phyloP scores from a whole-genome alignment of 1,284 basidiomycete species.

The Ustilago lituana region DNA sequence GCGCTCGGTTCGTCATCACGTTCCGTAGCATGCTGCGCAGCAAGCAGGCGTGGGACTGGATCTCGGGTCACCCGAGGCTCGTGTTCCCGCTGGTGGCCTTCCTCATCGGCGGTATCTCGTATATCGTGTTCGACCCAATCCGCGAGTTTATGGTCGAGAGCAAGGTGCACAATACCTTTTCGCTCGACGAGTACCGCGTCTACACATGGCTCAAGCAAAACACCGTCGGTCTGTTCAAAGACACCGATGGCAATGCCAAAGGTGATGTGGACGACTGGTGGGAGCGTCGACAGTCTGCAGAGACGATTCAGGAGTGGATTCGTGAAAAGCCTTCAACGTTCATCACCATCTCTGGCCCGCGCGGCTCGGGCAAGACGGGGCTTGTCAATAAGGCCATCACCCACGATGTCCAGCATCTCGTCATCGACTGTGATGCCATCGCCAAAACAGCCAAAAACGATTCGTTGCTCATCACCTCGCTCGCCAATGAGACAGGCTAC shows the following conservation, averaged over 20 bases:
- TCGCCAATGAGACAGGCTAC: constrained; percentile 81
- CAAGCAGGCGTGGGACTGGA: constrained; percentile 83
- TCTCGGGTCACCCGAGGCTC: constrained; percentile 84
- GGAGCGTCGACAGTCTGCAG: constrained; percentile 81
- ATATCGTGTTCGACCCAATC: constrained; percentile 89
- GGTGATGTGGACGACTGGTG: constrained; percentile 75
- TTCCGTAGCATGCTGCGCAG: constrained; percentile 81
- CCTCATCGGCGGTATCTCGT: constrained; percentile 85
- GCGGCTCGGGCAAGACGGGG: constrained; percentile 85
- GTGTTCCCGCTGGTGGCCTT: constrained; percentile 86
- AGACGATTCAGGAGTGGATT: constrained; percentile 76
- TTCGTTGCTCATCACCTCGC: constrained; percentile 74
- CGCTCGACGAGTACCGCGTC: constrained; percentile 38
- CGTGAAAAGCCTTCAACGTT: constrained; percentile 78
- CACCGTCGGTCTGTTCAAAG: constrained; percentile 50
- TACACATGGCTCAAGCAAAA: constrained; percentile 56
- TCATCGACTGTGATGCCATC: constrained; percentile 79
- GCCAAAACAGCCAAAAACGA: constrained; percentile 76
- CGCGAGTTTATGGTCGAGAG: constrained; percentile 84
- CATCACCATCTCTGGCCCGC: constrained; percentile 84
- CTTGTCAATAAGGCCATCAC: constrained; percentile 74
- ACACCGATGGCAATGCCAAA: constrained; percentile 37
- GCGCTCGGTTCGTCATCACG: constrained; percentile 75
- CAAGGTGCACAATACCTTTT: constrained; percentile 83
- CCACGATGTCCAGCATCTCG: constrained; percentile 70